These are phyloP conservation scores for Hemerocallis citrina DNA, from an alignment of 106 monocot genomes.

Conservation along the genomic window DNA sequence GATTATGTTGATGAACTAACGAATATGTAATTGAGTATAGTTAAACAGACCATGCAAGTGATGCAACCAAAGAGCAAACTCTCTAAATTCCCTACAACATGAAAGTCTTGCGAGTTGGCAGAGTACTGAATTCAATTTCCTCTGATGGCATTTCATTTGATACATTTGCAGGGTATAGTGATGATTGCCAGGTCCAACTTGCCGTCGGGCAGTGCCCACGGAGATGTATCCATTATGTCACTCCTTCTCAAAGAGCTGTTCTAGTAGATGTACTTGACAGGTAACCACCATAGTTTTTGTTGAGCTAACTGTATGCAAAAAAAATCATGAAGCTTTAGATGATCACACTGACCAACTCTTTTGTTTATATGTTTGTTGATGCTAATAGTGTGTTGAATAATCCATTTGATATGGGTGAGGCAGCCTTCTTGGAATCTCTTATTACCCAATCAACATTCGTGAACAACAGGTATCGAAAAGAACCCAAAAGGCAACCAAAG, in stretches of 20 bases:
- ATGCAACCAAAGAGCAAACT: too few species aligned
- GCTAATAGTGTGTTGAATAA: conserved; percentile 31
- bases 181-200: conserved; percentile 66
- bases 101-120: too few species aligned
- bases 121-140: too few species aligned
- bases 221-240: conserved; percentile 87
- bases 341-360: too few species aligned
- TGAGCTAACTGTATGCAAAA: too few species aligned
- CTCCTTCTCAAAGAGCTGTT: conserved; percentile 67
- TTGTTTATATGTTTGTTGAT: too few species aligned
- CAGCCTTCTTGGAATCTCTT: conserved; percentile 58
- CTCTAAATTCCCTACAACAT: too few species aligned
- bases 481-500: conserved; percentile 26
- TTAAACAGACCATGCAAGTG: too few species aligned
- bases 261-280: conserved; percentile 68
- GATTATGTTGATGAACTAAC: too few species aligned
- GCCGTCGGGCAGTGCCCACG: conserved; percentile 89
- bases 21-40: too few species aligned
- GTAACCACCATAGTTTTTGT: conserved; percentile 20
- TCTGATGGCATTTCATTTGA: background rate
- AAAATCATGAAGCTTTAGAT: too few species aligned
- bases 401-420: conserved; percentile 63
- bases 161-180: conserved; percentile 34
- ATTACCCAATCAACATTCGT: conserved; percentile 46
- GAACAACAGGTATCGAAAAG: conserved; percentile 63